Evolutionary conservation across 1,284 basidiomycete genomes (phyloP).

Genomic region (Kwoniella shivajii): DNA sequence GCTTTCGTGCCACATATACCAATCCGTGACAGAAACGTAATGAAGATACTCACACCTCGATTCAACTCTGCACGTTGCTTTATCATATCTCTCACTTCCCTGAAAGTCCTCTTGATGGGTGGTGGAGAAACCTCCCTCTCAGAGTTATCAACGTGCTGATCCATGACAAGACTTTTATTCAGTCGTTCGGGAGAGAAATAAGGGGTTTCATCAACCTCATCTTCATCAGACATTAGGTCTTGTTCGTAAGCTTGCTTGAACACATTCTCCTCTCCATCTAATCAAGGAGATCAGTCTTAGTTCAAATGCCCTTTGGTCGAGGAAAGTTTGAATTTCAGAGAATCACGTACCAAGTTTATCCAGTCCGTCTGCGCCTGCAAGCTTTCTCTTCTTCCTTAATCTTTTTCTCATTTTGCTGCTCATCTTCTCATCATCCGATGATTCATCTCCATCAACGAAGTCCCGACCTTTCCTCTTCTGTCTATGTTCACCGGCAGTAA

Average conservation of each 20-base stretch:
- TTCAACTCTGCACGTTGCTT: constrained; percentile 28
- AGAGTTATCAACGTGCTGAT: background rate
- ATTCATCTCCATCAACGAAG: constrained; percentile 41
- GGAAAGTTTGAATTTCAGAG: background rate
- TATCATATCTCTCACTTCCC: constrained; percentile 22
- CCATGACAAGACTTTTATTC: background rate
- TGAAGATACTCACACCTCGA: constrained; percentile 20
- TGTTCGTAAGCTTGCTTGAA: constrained; percentile 33
- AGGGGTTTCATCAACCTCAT: constrained; percentile 36
- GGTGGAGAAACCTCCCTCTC: background rate
- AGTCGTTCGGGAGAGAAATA: constrained; percentile 4
- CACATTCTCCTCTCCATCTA: constrained; percentile 37
- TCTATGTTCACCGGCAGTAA: constrained; percentile 41
- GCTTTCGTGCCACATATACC: background rate
- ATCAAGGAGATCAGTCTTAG: background rate
- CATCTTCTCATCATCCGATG: constrained; percentile 24
- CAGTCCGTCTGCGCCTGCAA: constrained; percentile 36
- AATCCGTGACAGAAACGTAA: background rate
- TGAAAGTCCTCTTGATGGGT: constrained; percentile 6
- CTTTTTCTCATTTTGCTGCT: constrained; percentile 28
- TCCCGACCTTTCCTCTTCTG: constrained; percentile 36
- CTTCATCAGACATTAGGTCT: constrained; percentile 38
- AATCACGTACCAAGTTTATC: constrained; percentile 34
- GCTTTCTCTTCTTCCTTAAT: constrained; percentile 27
- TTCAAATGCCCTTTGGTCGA: background rate